phyloP scores from a whole-genome alignment of 257 asterid genomes.

The Solanum arcanum region DNA sequence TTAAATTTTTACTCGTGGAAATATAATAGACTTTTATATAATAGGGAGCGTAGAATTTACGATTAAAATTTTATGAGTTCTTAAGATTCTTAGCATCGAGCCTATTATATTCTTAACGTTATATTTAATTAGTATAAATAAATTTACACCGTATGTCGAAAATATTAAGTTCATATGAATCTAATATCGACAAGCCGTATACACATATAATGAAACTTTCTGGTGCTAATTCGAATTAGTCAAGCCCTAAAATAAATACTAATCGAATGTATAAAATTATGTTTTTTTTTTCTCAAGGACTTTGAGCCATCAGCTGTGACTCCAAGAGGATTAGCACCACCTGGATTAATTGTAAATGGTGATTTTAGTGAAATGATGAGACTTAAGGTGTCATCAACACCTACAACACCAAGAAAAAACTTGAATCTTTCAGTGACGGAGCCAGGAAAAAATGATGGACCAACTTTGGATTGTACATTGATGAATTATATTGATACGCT shows the following conservation, averaged over 20 bases:
- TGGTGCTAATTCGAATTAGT: neutral
- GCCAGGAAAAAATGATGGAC: neutral
- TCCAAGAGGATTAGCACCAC: neutral
- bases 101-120: neutral
- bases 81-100: neutral
- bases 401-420: neutral
- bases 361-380: neutral
- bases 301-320: neutral
- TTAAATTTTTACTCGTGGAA: fast-evolving
- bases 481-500: neutral
- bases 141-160: neutral
- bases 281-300: neutral
- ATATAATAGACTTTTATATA: too few species aligned
- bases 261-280: neutral
- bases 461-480: neutral
- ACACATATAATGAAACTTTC: neutral
- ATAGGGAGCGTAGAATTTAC: fast-evolving
- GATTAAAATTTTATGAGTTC: too few species aligned
- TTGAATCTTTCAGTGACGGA: neutral
- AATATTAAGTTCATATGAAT: neutral
- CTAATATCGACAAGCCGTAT: fast-evolving
- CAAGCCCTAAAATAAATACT: neutral
- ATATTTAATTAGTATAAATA: too few species aligned
- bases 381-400: neutral
- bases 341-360: neutral